phyloP scores from a whole-genome alignment of 768 basidiomycete genomes.

The Tricholoma bakamatsutake region DNA sequence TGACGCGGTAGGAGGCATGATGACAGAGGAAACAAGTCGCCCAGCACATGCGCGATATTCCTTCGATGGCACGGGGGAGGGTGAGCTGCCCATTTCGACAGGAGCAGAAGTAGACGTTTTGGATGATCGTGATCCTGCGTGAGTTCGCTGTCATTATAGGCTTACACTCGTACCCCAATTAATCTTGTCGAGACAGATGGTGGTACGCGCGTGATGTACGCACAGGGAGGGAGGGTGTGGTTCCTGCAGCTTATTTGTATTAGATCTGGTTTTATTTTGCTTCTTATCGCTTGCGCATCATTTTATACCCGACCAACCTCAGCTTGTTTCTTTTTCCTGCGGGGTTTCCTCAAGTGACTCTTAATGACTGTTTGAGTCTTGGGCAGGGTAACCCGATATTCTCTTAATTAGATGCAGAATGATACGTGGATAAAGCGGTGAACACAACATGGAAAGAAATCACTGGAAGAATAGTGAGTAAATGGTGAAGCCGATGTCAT shows the following conservation, averaged over 20 bases:
- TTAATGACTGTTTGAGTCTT: neutral
- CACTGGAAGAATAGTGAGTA: constrained; percentile 3
- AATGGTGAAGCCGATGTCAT: neutral
- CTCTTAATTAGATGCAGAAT: no score
- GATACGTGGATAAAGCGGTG: no score
- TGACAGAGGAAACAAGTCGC: constrained; percentile 62
- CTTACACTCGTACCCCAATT: neutral
- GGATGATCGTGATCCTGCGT: constrained; percentile 79
- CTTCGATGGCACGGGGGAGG: constrained; percentile 74
- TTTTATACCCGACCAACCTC: constrained; percentile 19
- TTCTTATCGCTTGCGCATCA: constrained; percentile 26
- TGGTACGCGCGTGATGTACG: constrained; percentile 86
- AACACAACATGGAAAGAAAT: neutral
- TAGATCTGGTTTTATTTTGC: constrained; percentile 41
- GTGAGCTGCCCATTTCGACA: constrained; percentile 64
- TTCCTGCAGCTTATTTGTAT: constrained; percentile 89
- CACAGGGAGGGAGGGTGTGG: constrained; percentile 81
- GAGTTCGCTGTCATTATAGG: constrained; percentile 25
- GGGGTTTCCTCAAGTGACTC: neutral
- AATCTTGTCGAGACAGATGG: constrained; percentile 52
- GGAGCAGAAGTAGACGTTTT: constrained; percentile 72
- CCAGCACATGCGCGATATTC: constrained; percentile 79
- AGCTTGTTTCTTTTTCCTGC: neutral
- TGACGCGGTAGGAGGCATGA: constrained; percentile 60
- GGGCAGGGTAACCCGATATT: neutral